phyloP scores from a whole-genome alignment of 352 stramenopile species.

The Phytophthora pistaciae region DNA sequence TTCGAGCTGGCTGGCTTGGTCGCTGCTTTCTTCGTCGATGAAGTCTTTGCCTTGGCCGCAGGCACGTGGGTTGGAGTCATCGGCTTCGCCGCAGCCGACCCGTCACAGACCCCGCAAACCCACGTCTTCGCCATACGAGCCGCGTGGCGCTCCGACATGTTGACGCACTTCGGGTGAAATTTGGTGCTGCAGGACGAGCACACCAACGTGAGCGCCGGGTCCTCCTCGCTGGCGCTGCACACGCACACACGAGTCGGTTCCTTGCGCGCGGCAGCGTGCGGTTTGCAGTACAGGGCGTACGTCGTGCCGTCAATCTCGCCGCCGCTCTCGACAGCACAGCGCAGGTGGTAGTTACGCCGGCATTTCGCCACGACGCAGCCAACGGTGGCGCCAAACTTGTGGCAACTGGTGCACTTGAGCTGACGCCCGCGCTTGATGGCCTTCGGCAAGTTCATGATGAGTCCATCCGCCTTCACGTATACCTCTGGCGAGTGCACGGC shows the following conservation, averaged over 20 bases:
- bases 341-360: slow-evolving; percentile 81
- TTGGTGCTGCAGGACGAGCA: slow-evolving; percentile 71
- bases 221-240: slow-evolving; percentile 46
- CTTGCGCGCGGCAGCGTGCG: slow-evolving; percentile 58
- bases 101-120: slow-evolving; percentile 41
- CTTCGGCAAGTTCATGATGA: slow-evolving; percentile 84
- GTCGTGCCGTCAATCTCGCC: slow-evolving; percentile 79
- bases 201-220: slow-evolving; percentile 59
- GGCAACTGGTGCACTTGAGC: slow-evolving; percentile 77
- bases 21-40: slow-evolving; percentile 24
- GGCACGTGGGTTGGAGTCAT: slow-evolving; percentile 17
- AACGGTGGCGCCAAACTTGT: slow-evolving; percentile 74
- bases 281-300: slow-evolving; percentile 81
- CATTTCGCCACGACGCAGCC: slow-evolving; percentile 84
- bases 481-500: slow-evolving; percentile 84
- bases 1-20: slow-evolving; percentile 24
- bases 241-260: slow-evolving; percentile 54
- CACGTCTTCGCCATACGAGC: slow-evolving; percentile 60
- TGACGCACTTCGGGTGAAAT: slow-evolving; percentile 85
- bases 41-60: slow-evolving; percentile 14
- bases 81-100: slow-evolving; percentile 29
- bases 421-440: slow-evolving; percentile 84
- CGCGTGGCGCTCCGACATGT: slow-evolving; percentile 80
- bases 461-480: slow-evolving; percentile 81
- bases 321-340: slow-evolving; percentile 76